phyloP scores from a whole-genome alignment of 2,329 filamentous ascomycete genomes.

The Fusarium clavum region DNA sequence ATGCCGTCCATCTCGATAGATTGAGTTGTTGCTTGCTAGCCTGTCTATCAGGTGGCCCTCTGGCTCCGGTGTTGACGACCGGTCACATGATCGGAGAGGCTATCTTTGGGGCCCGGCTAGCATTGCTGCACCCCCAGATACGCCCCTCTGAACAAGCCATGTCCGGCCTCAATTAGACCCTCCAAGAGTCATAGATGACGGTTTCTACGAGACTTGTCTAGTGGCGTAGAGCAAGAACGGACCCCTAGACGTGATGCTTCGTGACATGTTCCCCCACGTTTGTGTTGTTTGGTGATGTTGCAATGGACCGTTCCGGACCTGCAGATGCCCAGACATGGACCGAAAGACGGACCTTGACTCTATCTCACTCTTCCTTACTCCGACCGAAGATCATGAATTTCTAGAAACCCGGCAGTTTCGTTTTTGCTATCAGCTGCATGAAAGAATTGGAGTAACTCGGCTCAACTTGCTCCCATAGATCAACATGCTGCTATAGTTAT shows the following conservation, averaged over 20 bases:
- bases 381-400: slow-evolving; percentile 16
- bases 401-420: slow-evolving; percentile 7
- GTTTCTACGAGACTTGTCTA: slow-evolving; percentile 15
- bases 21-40: slow-evolving; percentile 33
- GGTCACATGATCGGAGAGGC: slow-evolving; percentile 36
- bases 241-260: slow-evolving; percentile 2
- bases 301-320: slow-evolving; percentile 33
- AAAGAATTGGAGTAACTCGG: slow-evolving; percentile 2
- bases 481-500: not conserved
- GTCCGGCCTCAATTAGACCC: slow-evolving; percentile 32
- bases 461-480: slow-evolving; percentile 15
- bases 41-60: slow-evolving; percentile 29
- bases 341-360: not conserved
- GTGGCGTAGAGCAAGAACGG: not conserved
- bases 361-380: not conserved
- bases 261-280: slow-evolving; percentile 29
- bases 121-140: slow-evolving; percentile 17
- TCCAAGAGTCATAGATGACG: slow-evolving; percentile 35
- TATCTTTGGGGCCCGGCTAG: slow-evolving; percentile 36
- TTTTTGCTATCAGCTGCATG: slow-evolving; percentile 4
- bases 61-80: slow-evolving; percentile 19
- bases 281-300: slow-evolving; percentile 15
- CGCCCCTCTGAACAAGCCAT: slow-evolving; percentile 28
- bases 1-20: slow-evolving; percentile 26
- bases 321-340: slow-evolving; percentile 21